Evolutionary conservation across 2,329 filamentous ascomycete genomes (phyloP).

Genomic region (Chrysoporthe cubensis): DNA sequence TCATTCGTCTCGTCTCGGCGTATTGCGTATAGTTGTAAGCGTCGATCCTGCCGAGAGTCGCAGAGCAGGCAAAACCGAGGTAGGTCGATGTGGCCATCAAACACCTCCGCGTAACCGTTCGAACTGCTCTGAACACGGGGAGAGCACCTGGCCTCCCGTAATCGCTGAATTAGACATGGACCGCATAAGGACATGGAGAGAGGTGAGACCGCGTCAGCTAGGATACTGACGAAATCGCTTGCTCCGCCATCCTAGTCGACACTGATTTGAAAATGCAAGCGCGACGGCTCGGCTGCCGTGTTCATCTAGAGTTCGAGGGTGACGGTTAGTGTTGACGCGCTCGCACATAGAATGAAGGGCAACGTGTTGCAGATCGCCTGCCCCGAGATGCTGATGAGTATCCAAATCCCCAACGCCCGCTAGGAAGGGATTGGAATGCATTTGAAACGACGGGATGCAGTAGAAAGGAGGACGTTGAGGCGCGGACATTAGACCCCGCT

Average conservation of each 20-base stretch:
- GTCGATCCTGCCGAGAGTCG: background rate
- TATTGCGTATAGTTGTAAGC: background rate
- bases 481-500: slow-evolving; percentile 38
- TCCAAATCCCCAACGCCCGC: slow-evolving; percentile 23
- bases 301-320: background rate
- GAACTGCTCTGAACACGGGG: background rate
- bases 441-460: slow-evolving; percentile 1
- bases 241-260: background rate
- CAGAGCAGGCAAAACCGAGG: background rate
- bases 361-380: slow-evolving; percentile 8
- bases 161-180: background rate
- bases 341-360: slow-evolving; percentile 8
- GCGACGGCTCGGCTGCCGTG: background rate
- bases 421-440: slow-evolving; percentile 14
- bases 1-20: slow-evolving; percentile 23
- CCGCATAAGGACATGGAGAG: background rate
- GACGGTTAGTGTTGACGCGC: background rate
- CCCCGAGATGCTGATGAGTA: slow-evolving; percentile 22
- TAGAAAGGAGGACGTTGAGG: slow-evolving; percentile 4
- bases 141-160: background rate
- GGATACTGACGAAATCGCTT: background rate
- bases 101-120: background rate
- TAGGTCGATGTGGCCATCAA: background rate
- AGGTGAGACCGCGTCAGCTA: background rate
- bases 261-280: background rate